Percentiles rank a stretch among this genome's conserved stretches.
phyloP scores from a whole-genome alignment of 2,329 filamentous ascomycete species.

The Corinectria fuckeliana region DNA sequence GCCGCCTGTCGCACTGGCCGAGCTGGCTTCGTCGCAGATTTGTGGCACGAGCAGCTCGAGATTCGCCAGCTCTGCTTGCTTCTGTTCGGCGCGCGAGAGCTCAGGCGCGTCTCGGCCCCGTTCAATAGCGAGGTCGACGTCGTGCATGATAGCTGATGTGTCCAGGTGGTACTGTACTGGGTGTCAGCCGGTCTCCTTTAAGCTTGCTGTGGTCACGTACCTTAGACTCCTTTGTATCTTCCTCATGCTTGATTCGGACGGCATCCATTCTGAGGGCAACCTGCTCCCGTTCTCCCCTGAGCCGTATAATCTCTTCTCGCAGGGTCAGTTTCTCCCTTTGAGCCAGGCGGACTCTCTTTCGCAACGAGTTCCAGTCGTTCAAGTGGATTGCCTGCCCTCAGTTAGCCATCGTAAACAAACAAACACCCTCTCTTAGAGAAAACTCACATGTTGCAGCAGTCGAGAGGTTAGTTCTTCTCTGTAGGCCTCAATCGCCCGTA shows the following conservation, averaged over 20 bases:
- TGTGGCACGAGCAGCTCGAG: slow-evolving; percentile 63
- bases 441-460: slow-evolving; percentile 64
- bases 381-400: slow-evolving; percentile 61
- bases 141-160: slow-evolving; percentile 65
- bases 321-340: slow-evolving; percentile 64
- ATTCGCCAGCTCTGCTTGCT: slow-evolving; percentile 59
- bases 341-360: slow-evolving; percentile 62
- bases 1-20: slow-evolving; percentile 56
- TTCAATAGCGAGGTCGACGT: slow-evolving; percentile 65
- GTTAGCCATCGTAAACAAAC: slow-evolving; percentile 13
- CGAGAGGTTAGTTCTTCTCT: slow-evolving; percentile 61
- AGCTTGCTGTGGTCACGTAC: slow-evolving; percentile 44
- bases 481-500: slow-evolving; percentile 64
- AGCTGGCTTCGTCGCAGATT: slow-evolving; percentile 61
- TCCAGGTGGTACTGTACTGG: slow-evolving; percentile 51
- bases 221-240: slow-evolving; percentile 57
- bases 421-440: rapidly evolving
- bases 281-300: slow-evolving; percentile 66
- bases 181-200: slow-evolving; percentile 5
- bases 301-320: slow-evolving; percentile 65
- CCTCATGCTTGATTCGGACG: slow-evolving; percentile 65
- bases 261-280: slow-evolving; percentile 69
- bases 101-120: slow-evolving; percentile 57
- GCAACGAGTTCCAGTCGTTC: slow-evolving; percentile 63
- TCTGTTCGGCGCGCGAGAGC: slow-evolving; percentile 53